These are phyloP conservation scores for Moricandia moricandioides DNA, from an alignment of 345 rosid species.

Conservation along the genomic window DNA sequence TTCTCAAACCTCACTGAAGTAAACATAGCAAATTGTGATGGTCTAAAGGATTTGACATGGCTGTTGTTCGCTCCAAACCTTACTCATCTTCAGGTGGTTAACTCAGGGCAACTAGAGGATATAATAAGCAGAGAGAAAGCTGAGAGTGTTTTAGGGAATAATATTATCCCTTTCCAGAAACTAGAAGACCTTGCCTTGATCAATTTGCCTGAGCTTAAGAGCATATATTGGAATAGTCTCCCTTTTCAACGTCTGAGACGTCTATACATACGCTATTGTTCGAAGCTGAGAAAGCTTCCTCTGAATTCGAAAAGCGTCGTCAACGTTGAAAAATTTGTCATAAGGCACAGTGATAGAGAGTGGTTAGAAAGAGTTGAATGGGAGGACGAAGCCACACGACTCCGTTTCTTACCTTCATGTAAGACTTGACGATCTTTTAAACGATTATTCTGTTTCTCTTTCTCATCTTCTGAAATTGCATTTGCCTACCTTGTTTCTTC, in stretches of 20 bases:
- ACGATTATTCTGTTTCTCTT: not conserved
- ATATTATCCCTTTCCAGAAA: not conserved
- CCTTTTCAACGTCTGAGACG: not conserved
- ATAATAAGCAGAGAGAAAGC: constrained; percentile 25
- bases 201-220: constrained; percentile 14
- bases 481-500: not conserved
- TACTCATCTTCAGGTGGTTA: not conserved
- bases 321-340: not conserved
- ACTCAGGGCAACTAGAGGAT: not conserved
- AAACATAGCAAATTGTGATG: not conserved
- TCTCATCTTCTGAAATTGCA: not conserved
- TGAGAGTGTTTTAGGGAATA: not conserved
- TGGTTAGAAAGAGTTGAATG: constrained; percentile 14
- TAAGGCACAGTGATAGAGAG: not conserved
- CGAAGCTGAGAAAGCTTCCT: constrained; percentile 21
- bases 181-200: constrained; percentile 1
- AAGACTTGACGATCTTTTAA: not conserved
- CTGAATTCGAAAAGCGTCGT: not conserved
- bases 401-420: constrained; percentile 10
- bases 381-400: constrained; percentile 22
- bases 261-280: not conserved
- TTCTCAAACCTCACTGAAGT: not conserved
- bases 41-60: constrained; percentile 30
- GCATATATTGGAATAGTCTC: constrained; percentile 15
- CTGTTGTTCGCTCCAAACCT: constrained; percentile 26